Evolutionary conservation across 148 eudicot genomes (phyloP), one percentile per base, ranked within the genome.

Genomic region (Chenopodium berlandieri): DNA sequence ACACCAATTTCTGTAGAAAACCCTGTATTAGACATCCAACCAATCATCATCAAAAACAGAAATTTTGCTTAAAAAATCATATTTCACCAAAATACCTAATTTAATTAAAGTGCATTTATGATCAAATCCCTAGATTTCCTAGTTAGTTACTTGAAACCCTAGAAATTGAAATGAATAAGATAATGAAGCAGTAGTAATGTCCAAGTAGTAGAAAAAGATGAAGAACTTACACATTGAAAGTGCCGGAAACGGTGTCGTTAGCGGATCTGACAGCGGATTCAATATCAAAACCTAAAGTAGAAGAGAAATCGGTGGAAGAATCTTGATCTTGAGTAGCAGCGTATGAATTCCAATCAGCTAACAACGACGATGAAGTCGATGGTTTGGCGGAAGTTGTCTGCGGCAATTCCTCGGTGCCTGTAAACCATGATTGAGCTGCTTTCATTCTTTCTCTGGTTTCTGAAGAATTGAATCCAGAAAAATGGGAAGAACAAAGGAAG

Each of bases 251-350:
- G 74, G 94, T 85, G 56, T 95, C 97, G 83, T 93, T 95, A 40
- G 97, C 98, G 71, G 97, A 90, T 75, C 98, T 84, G 31, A 94
- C 96, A n/a, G 99, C 99, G n/a, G 99, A 81, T 89, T 95, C 99
- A 34, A 95, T 86, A 85, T 95, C 99, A 83, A 96, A 96, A 0
- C 88, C 90, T 64, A 88, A 82, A 52, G 89, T 20, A 50, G 88
- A 72, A 30, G 89, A 70, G 78, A 82, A 75, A 79, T 91, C 93
- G 10, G 84, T 87, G 6, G 95, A 82, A 32, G 78, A 16, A 11
- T 20, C 30, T 2, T 37, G 30, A 17, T 81, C 76, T 84, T 80
- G 87, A n/a, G 93, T 37, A 19, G 98, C 78, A 9, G 94, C 87
- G 84, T 95, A 95, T 0, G 98, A 93, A 80, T 92, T 92, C 98